Base-by-base conservation (phyloP, 1,284 basidiomycete species). In the Gomphus sp. region DNA sequence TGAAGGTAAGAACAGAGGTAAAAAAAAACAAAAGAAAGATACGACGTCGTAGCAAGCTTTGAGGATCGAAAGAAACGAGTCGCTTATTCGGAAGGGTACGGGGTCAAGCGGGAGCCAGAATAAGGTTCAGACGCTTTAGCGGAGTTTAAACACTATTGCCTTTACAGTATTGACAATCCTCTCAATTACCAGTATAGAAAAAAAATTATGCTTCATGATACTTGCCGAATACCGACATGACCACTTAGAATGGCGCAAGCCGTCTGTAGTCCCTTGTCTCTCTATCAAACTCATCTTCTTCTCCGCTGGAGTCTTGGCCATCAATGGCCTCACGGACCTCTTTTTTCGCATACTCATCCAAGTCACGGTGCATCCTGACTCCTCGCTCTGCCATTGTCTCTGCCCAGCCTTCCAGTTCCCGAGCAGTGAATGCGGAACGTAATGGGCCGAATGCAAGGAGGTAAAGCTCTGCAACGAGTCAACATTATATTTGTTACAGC, bases 301-400 rank as follows among this genome's bases (percentile, higher is more conserved):
- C 83, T 14, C 81, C 80, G 44, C 71, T 73, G 28, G 70, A 71
- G 25, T 62, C 68, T 11, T 34, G 14, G 31, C 31, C n/a, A 11
- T n/a, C 22, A 47, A 10, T 33, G 31, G 4, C 28, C 1, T 50
- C 49, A n/a, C 10, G 14, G 11, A 33, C 33, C 60, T 75, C 3
- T 71, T 76, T 18, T 76, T 78, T 52, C 85, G 62, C 60, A 79
- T 59, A 79, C 52, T 82, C 81, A 36, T 92, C 89, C 63, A 92
- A 67, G 0, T 81, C 84, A 52, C 75, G 71, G 36, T 89, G 78
- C 64, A 91, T 71, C 18, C 93, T 81, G 16, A 96, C 71, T 0
- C 87, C 88, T 48, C 91, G 78, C 70, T 96, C 93, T 6, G 80
- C 82, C 86, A 95, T 93, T 10, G 85, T 80, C 60, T 92, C 87